These are phyloP conservation scores for Cutaneotrichosporon cavernicola DNA, from an alignment of 1,284 basidiomycete genomes.

Conservation along the genomic window DNA sequence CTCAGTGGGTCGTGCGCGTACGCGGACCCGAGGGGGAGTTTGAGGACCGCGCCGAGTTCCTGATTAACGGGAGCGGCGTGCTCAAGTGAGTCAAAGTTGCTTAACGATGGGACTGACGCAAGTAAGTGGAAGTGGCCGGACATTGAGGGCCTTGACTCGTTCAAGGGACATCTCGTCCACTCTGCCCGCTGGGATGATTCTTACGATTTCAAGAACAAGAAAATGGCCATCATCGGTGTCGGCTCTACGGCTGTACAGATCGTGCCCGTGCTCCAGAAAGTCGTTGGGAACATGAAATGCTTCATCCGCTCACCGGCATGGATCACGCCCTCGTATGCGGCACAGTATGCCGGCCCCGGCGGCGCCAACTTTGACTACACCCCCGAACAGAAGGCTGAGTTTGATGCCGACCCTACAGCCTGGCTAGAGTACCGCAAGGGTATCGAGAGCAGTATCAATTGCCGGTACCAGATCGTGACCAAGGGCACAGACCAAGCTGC, in stretches of 20 bases:
- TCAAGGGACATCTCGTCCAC: conserved; percentile 35
- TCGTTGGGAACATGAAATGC: conserved; percentile 29
- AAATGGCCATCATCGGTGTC: conserved; percentile 25
- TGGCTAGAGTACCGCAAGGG: conserved; percentile 14
- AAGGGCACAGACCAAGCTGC: background rate
- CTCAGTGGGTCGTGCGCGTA: conserved; percentile 37
- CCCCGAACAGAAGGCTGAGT: background rate
- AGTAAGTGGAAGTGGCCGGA: conserved; percentile 35
- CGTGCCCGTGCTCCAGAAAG: conserved; percentile 25
- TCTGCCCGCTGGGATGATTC: conserved; percentile 30
- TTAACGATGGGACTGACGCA: background rate
- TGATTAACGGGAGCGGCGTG: conserved; percentile 39
- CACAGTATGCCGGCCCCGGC: conserved; percentile 26
- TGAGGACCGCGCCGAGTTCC: conserved; percentile 35
- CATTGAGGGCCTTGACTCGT: conserved; percentile 24
- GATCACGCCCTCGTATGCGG: conserved; percentile 18
- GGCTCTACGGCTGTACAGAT: conserved; percentile 33
- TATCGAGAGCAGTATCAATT: conserved; percentile 28
- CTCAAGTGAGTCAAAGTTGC: conserved; percentile 4
- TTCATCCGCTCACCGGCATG: conserved; percentile 30
- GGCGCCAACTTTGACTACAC: conserved; percentile 19
- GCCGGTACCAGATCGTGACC: conserved; percentile 28
- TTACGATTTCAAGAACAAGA: conserved; percentile 14
- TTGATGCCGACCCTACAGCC: background rate
- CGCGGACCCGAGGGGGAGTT: conserved; percentile 15